Evolutionary conservation across 495 filamentous ascomycete species (phyloP).

Genomic region (Aspergillus diversus): DNA sequence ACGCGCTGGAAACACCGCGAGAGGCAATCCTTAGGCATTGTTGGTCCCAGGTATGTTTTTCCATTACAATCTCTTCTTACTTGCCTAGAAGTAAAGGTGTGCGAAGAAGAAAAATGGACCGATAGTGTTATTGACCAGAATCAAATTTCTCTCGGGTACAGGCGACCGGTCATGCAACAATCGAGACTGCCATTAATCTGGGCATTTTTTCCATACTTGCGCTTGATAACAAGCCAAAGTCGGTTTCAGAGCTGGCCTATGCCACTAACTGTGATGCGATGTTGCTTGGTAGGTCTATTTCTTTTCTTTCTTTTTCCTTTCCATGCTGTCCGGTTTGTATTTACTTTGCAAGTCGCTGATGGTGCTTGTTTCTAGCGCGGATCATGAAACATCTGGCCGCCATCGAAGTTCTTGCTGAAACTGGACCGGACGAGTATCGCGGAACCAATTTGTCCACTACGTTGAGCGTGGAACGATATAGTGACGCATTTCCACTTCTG

Average conservation of each 20-base stretch:
- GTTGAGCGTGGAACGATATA: conserved; percentile 36
- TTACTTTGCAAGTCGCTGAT: neutral
- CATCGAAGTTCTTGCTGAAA: conserved; percentile 46
- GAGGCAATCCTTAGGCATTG: conserved; percentile 36
- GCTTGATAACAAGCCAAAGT: conserved; percentile 27
- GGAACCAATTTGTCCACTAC: conserved; percentile 40
- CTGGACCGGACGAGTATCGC: conserved; percentile 40
- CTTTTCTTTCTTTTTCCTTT: neutral
- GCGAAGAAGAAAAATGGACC: neutral
- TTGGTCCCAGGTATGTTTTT: conserved; percentile 34
- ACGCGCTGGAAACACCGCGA: conserved; percentile 37
- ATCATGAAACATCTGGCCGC: conserved; percentile 50
- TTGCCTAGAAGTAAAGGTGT: neutral
- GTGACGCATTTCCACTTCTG: conserved; percentile 30
- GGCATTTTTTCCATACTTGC: conserved; percentile 32
- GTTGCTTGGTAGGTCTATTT: conserved; percentile 28
- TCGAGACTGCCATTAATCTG: conserved; percentile 33
- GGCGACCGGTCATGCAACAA: conserved; percentile 25
- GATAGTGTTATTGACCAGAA: no score
- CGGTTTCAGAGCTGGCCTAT: conserved; percentile 29
- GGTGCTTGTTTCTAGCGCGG: conserved; percentile 19
- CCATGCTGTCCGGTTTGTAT: neutral
- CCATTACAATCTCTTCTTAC: no score
- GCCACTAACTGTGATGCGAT: conserved; percentile 30
- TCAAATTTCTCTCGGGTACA: neutral